Conservation (phyloP, 1,139 yeast species). For the Yamadazyma dendronema region DNA sequence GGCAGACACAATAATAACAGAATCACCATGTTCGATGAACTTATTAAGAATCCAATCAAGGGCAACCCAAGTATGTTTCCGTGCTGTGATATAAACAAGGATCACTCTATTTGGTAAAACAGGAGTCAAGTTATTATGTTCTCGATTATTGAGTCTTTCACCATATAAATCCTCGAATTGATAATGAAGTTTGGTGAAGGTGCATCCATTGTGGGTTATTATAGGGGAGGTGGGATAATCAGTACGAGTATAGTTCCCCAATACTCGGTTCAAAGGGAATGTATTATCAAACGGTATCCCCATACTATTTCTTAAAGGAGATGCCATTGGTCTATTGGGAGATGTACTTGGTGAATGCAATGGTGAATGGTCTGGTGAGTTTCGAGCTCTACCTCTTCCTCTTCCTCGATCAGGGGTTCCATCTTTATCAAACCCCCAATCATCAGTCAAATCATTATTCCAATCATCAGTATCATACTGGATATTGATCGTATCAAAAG, state of each 20-base stretch:
- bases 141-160: slow-evolving; percentile 26
- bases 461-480: slow-evolving; percentile 16
- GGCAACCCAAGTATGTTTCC: slow-evolving; percentile 79
- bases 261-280: slow-evolving; percentile 11
- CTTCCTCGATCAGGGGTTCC: slow-evolving; percentile 3
- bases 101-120: slow-evolving; percentile 53
- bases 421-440: not conserved
- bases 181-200: slow-evolving; percentile 46
- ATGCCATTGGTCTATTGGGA: slow-evolving; percentile 11
- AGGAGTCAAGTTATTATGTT: slow-evolving; percentile 25
- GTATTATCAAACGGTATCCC: not conserved
- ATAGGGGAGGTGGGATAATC: slow-evolving; percentile 54
- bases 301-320: slow-evolving; percentile 8
- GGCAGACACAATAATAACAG: slow-evolving; percentile 55
- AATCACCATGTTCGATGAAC: slow-evolving; percentile 60
- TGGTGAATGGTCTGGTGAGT: slow-evolving; percentile 19
- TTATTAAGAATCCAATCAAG: slow-evolving; percentile 62
- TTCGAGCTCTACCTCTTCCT: slow-evolving; percentile 15
- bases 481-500: slow-evolving; percentile 24
- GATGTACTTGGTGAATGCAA: slow-evolving; percentile 18
- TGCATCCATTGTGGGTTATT: slow-evolving; percentile 50
- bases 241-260: slow-evolving; percentile 4
- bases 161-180: slow-evolving; percentile 39
- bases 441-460: too few relatives aligned
- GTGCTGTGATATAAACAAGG: slow-evolving; percentile 64